Conservation (phyloP, 2,329 filamentous ascomycete species). For the Alternaria ethzedia region DNA sequence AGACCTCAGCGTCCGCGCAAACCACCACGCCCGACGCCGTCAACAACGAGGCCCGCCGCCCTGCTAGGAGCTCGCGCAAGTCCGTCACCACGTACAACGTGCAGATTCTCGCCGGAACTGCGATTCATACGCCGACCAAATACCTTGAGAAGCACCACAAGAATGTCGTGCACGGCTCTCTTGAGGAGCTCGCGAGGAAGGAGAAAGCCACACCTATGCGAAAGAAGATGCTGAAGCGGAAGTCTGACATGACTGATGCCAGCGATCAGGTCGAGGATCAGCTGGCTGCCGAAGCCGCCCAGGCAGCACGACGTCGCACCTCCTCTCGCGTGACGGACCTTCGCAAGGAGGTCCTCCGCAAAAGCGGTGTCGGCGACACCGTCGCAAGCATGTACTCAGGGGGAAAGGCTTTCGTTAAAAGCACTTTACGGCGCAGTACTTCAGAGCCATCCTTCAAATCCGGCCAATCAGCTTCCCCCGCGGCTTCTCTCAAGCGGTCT, state of each 20-base stretch:
- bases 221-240: constrained; percentile 23
- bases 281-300: constrained; percentile 39
- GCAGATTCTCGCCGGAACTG: constrained; percentile 66
- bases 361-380: constrained; percentile 37
- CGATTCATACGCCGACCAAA: constrained; percentile 62
- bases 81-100: constrained; percentile 71
- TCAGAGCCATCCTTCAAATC: constrained; percentile 33
- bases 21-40: constrained; percentile 20
- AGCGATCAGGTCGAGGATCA: constrained; percentile 40
- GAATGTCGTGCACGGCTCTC: constrained; percentile 42
- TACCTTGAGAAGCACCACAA: constrained; percentile 48
- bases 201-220: constrained; percentile 24
- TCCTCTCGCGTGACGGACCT: constrained; percentile 43
- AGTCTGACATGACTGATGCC: constrained; percentile 15
- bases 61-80: constrained; percentile 61
- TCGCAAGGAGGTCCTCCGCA: constrained; percentile 42
- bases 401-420: constrained; percentile 45
- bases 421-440: constrained; percentile 35
- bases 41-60: constrained; percentile 35
- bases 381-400: constrained; percentile 43
- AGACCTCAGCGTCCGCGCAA: constrained; percentile 28
- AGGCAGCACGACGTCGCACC: constrained; percentile 42
- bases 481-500: constrained; percentile 30
- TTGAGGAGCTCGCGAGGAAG: constrained; percentile 23
- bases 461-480: constrained; percentile 13